Percentiles rank a stretch among this genome's conserved stretches.
These are phyloP conservation scores for Leccinum fuscescens DNA, from an alignment of 1,284 basidiomycete genomes.

Conservation along the genomic window DNA sequence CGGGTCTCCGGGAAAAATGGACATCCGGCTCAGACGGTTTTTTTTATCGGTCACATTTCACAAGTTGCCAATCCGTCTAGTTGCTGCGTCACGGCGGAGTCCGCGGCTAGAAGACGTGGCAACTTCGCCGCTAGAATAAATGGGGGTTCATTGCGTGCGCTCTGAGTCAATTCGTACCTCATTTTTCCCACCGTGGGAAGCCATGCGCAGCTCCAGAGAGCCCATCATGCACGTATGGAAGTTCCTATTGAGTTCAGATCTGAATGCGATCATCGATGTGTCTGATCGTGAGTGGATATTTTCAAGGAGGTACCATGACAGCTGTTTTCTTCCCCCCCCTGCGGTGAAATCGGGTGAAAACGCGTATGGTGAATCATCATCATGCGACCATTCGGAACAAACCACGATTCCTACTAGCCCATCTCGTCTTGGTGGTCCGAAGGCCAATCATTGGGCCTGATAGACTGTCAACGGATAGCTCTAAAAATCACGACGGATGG, in stretches of 20 bases:
- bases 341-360: slow-evolving; percentile 3
- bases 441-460: not conserved
- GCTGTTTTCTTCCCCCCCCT: not conserved
- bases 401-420: slow-evolving; percentile 11
- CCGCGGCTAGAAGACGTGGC: slow-evolving; percentile 11
- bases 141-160: slow-evolving; percentile 4
- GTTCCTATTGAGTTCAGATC: slow-evolving; percentile 1
- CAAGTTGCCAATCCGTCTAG: not conserved
- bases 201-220: not conserved
- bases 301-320: not conserved
- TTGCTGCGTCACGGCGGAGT: slow-evolving; percentile 2
- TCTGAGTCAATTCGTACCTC: not conserved
- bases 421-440: slow-evolving; percentile 15
- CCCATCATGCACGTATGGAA: not conserved
- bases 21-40: not conserved
- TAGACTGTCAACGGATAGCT: not conserved
- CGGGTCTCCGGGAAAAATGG: slow-evolving; percentile 1
- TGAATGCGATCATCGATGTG: slow-evolving; percentile 1
- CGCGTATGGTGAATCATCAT: slow-evolving; percentile 9
- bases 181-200: not conserved
- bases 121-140: not conserved
- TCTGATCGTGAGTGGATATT: not conserved
- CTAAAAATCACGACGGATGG: slow-evolving; percentile 2
- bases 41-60: not conserved
- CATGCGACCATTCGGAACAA: not conserved